These are phyloP conservation scores for Heterobasidion parviporum DNA, from an alignment of 1,284 basidiomycete genomes.

Conservation along the genomic window DNA sequence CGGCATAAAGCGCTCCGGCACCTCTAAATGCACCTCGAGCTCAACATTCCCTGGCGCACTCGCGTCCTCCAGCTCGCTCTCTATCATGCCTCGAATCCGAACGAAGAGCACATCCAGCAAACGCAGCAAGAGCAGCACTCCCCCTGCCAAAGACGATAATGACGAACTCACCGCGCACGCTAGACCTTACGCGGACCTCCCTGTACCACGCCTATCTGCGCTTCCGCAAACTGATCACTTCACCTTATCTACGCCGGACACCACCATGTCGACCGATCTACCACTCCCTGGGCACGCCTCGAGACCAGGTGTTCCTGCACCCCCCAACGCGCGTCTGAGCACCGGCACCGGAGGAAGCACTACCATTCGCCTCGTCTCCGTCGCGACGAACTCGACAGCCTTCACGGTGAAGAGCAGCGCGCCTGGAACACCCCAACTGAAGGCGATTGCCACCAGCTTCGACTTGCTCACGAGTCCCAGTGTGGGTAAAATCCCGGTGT, in stretches of 20 bases:
- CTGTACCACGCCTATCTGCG: constrained; percentile 26
- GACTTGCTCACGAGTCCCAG: constrained; percentile 53
- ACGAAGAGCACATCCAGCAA: no score
- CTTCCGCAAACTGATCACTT: constrained; percentile 38
- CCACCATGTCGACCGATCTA: constrained; percentile 14
- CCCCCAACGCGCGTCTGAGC: constrained; percentile 46
- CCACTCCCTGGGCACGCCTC: constrained; percentile 50
- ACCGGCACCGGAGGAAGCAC: constrained; percentile 37
- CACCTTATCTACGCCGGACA: constrained; percentile 32
- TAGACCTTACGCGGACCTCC: constrained; percentile 45
- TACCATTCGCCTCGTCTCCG: constrained; percentile 49
- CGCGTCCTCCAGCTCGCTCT: background rate
- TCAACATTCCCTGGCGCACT: constrained; percentile 9
- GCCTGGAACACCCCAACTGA: constrained; percentile 49
- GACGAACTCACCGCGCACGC: constrained; percentile 34
- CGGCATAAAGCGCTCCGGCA: constrained; percentile 44
- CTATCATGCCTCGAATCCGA: background rate
- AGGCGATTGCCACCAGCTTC: constrained; percentile 55
- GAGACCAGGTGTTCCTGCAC: constrained; percentile 49
- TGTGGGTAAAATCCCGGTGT: constrained; percentile 27
- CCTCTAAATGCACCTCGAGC: constrained; percentile 13
- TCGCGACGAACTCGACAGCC: constrained; percentile 19
- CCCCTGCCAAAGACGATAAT: background rate
- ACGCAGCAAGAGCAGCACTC: background rate
- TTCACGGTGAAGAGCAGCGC: constrained; percentile 8